phyloP scores from a whole-genome alignment of 768 basidiomycete genomes.

The Pleurotus giganteus region DNA sequence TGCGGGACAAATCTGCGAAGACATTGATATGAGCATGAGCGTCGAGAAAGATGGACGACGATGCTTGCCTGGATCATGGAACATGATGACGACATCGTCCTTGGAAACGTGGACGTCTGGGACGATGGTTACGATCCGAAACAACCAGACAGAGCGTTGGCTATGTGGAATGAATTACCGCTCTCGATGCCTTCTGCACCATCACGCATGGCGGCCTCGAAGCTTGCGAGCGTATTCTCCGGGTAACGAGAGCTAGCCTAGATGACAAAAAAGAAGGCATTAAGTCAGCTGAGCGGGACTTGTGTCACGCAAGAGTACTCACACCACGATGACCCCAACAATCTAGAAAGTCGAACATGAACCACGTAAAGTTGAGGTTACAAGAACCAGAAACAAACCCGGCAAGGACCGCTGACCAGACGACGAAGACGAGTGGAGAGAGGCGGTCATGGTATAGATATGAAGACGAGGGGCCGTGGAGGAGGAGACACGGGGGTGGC shows the following conservation, averaged over 20 bases:
- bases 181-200: slow-evolving; percentile 97
- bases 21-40: slow-evolving; percentile 19
- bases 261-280: slow-evolving; percentile 10
- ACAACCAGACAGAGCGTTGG: slow-evolving; percentile 29
- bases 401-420: slow-evolving; percentile 22
- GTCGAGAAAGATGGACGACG: slow-evolving; percentile 13
- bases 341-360: slow-evolving; percentile 35
- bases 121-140: slow-evolving; percentile 47
- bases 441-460: not conserved
- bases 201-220: slow-evolving; percentile 91
- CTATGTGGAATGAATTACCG: slow-evolving; percentile 60
- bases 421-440: slow-evolving; percentile 3
- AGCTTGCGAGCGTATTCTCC: slow-evolving; percentile 95
- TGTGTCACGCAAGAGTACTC: slow-evolving; percentile 15
- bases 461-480: not conserved
- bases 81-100: slow-evolving; percentile 90
- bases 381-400: slow-evolving; percentile 19
- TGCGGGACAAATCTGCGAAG: slow-evolving; percentile 62
- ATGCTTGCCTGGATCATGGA: slow-evolving; percentile 82
- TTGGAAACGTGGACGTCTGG: slow-evolving; percentile 93
- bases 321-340: slow-evolving; percentile 66
- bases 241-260: slow-evolving; percentile 86
- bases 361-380: slow-evolving; percentile 4
- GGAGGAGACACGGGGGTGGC: slow-evolving; percentile 2
- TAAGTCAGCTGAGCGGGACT: not conserved